A percentile compares a stretch with the other conserved stretches of the same genome.
Conservation (phyloP, 2,329 filamentous ascomycete genomes). For the Biscogniauxia mediterranea region DNA sequence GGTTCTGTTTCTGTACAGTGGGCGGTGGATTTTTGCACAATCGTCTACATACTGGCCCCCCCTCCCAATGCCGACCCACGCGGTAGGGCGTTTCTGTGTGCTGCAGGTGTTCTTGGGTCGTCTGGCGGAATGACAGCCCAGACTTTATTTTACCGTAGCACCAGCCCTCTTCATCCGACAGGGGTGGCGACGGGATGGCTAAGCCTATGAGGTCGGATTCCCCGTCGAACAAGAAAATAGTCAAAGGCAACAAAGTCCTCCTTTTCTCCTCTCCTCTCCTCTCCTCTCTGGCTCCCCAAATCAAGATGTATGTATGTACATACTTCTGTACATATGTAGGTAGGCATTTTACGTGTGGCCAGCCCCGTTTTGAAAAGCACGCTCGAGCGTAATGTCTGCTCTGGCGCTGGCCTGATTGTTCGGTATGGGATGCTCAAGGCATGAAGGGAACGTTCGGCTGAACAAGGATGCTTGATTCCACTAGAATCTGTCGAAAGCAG, state of each 20-base stretch:
- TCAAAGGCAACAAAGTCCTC: conserved; percentile 30
- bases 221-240: conserved; percentile 26
- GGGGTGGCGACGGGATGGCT: conserved; percentile 21
- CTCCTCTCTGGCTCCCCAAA: no score
- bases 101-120: conserved; percentile 24
- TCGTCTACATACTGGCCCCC: neutral
- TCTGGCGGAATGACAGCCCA: conserved; percentile 24
- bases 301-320: no score
- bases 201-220: conserved; percentile 26
- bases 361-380: conserved; percentile 16
- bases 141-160: conserved; percentile 24
- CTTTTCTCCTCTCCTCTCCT: conserved; percentile 26
- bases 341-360: conserved; percentile 20
- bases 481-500: conserved; percentile 13
- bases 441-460: neutral
- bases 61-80: conserved; percentile 21
- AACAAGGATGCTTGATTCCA: conserved; percentile 10
- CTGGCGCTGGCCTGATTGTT: conserved; percentile 6
- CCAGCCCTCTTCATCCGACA: conserved; percentile 13
- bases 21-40: neutral
- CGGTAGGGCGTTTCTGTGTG: conserved; percentile 26
- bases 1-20: neutral
- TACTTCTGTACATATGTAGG: conserved; percentile 15
- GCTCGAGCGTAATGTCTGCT: neutral
- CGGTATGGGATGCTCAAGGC: conserved; percentile 21